Evolutionary conservation across 495 filamentous ascomycete genomes (phyloP).

Genomic region (Tuber magnatum): DNA sequence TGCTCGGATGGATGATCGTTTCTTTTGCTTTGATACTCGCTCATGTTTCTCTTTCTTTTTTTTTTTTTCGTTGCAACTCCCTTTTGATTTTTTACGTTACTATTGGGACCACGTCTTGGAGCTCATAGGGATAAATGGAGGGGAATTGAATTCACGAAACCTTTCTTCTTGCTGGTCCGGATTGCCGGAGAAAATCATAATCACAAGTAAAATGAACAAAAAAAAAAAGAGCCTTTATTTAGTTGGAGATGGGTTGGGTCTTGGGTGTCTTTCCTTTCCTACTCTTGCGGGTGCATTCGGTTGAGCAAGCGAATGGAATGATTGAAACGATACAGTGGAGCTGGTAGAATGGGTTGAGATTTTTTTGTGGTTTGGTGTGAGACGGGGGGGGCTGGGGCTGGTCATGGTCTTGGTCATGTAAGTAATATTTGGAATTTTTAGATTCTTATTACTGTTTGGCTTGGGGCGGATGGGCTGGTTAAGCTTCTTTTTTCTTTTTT

Average conservation of each 20-base stretch:
- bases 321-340: constrained; percentile 8
- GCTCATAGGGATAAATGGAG: constrained; percentile 31
- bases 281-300: constrained; percentile 21
- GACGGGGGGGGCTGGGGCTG: neutral
- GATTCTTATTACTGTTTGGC: constrained; percentile 3
- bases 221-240: constrained; percentile 17
- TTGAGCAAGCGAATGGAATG: constrained; percentile 26
- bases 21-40: constrained; percentile 11
- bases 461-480: neutral
- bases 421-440: constrained; percentile 6
- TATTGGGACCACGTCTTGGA: constrained; percentile 30
- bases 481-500: neutral
- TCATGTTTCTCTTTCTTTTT: constrained; percentile 26
- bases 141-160: constrained; percentile 31
- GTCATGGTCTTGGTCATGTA: constrained; percentile 2
- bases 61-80: constrained; percentile 5
- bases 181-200: constrained; percentile 17
- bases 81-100: constrained; percentile 22
- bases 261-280: constrained; percentile 16
- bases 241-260: constrained; percentile 16
- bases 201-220: constrained; percentile 33
- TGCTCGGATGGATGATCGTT: constrained; percentile 13
- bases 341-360: constrained; percentile 3
- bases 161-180: constrained; percentile 30
- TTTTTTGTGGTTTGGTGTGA: neutral